Evolutionary conservation across 495 filamentous ascomycete genomes (phyloP).

Genomic region (Glutinoglossum americanum): DNA sequence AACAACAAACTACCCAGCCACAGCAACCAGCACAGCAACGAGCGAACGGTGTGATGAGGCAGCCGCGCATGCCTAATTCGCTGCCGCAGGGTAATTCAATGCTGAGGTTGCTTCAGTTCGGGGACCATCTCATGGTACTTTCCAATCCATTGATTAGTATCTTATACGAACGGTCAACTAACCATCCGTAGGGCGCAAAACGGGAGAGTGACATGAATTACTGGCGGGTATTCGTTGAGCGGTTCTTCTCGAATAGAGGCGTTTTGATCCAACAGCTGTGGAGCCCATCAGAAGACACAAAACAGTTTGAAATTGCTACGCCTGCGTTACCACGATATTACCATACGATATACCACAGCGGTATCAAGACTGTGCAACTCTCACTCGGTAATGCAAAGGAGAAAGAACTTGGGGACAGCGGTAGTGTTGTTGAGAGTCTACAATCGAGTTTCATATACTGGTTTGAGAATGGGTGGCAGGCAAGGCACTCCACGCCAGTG

Average conservation of each 20-base stretch:
- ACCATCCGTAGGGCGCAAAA: conserved; percentile 25
- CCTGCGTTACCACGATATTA: conserved; percentile 63
- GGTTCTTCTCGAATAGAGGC: conserved; percentile 51
- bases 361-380: conserved; percentile 59
- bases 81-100: conserved; percentile 34
- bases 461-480: conserved; percentile 16
- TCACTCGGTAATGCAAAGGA: conserved; percentile 33
- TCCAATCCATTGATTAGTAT: background rate
- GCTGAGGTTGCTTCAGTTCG: conserved; percentile 44
- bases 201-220: conserved; percentile 38
- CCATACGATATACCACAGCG: conserved; percentile 61
- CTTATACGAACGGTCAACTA: conserved; percentile 10
- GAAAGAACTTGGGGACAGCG: conserved; percentile 6
- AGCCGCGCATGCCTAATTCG: conserved; percentile 29
- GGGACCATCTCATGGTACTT: conserved; percentile 42
- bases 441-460: conserved; percentile 16
- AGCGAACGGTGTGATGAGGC: conserved; percentile 21
- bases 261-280: conserved; percentile 44
- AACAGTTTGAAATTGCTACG: conserved; percentile 59
- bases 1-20: conserved; percentile 1
- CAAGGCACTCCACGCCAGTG: conserved; percentile 5
- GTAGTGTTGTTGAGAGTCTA: conserved; percentile 10
- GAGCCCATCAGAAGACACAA: conserved; percentile 27
- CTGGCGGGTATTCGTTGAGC: conserved; percentile 56
- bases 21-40: conserved; percentile 10